Evolutionary conservation across 768 basidiomycete genomes (phyloP).

Genomic region (Clavaria fumosa): DNA sequence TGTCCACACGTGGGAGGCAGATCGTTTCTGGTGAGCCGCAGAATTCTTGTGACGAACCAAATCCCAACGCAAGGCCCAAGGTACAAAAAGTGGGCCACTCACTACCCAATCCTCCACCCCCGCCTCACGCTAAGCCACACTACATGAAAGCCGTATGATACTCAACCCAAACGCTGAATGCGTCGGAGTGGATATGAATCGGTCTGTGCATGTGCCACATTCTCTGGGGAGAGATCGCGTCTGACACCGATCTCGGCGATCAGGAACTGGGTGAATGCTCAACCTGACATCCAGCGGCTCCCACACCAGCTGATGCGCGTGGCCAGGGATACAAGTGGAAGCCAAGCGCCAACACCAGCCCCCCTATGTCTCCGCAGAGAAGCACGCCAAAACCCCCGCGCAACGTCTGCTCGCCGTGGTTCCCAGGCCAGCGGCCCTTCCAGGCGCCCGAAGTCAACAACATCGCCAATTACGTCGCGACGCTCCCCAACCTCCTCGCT

Average conservation of each 20-base stretch:
- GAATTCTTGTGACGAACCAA: too few species aligned
- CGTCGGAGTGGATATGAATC: constrained; percentile 65
- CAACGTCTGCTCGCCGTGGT: constrained; percentile 62
- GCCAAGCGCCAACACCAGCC: constrained; percentile 14
- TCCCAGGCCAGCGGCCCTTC: constrained; percentile 59
- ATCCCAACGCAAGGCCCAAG: too few species aligned
- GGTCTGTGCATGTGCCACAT: constrained; percentile 23
- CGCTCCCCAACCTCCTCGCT: constrained; percentile 35
- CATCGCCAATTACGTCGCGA: constrained; percentile 50
- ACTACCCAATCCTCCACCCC: background rate
- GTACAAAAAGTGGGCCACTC: too few species aligned
- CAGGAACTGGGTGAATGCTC: constrained; percentile 42
- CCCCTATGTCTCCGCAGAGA: too few species aligned
- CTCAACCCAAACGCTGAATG: constrained; percentile 35
- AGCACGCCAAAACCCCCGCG: constrained; percentile 13
- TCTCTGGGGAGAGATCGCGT: background rate
- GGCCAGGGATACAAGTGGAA: constrained; percentile 64
- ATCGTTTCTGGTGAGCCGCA: constrained; percentile 42
- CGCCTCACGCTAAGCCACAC: constrained; percentile 21
- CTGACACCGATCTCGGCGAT: constrained; percentile 9
- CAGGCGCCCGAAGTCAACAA: constrained; percentile 64
- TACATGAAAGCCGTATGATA: constrained; percentile 57
- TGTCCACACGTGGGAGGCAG: constrained; percentile 52
- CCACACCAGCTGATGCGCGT: background rate
- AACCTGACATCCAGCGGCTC: background rate